Conservation (phyloP, 768 basidiomycete species). For the Rickenella mellea region DNA sequence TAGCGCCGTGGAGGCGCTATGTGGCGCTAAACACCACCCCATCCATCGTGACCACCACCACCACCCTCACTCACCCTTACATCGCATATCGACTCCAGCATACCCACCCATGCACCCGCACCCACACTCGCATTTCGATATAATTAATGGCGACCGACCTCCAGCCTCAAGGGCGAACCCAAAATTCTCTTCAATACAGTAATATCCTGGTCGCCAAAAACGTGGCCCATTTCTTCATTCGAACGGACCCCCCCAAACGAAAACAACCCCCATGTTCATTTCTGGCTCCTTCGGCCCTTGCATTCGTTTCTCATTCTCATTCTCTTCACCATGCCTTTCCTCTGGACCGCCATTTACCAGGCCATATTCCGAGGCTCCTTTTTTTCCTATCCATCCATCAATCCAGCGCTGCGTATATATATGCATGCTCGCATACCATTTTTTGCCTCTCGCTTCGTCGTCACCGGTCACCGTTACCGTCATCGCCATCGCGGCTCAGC, state of each 20-base stretch:
- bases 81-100: neutral
- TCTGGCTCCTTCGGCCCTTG: neutral
- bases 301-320: neutral
- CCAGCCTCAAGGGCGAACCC: neutral
- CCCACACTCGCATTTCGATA: neutral
- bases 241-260: neutral
- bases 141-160: neutral
- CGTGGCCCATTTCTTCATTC: neutral
- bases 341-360: neutral
- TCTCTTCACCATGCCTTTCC: neutral
- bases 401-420: neutral
- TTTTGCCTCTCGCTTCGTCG: neutral
- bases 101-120: neutral
- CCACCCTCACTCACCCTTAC: neutral
- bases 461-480: neutral
- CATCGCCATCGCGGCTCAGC: neutral
- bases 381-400: neutral
- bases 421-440: neutral
- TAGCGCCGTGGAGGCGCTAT: neutral
- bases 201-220: neutral
- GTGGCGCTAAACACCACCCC: neutral
- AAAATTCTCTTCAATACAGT: neutral
- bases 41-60: neutral
- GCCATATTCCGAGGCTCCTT: neutral
- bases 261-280: neutral